phyloP scores from a whole-genome alignment of 2,329 filamentous ascomycete genomes.

The Colletotrichum tanaceti region DNA sequence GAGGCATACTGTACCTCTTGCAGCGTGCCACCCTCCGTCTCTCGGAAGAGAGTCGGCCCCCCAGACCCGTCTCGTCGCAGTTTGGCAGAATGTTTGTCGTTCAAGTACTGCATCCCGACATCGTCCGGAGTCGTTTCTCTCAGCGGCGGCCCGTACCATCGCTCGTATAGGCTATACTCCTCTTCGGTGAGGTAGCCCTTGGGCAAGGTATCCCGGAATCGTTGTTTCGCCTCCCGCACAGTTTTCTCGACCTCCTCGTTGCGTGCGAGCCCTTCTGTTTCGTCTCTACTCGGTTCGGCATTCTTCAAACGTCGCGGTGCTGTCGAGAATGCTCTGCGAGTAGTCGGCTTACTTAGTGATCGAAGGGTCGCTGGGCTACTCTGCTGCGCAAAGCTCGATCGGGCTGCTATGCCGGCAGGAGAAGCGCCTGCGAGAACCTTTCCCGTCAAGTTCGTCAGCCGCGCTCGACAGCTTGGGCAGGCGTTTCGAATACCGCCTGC shows the following conservation, averaged over 20 bases:
- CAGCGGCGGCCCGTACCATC: constrained; percentile 82
- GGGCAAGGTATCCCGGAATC: constrained; percentile 82
- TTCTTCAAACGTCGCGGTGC: neutral
- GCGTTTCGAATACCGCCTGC: constrained; percentile 36
- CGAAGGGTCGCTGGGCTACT: constrained; percentile 14
- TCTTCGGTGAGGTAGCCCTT: constrained; percentile 74
- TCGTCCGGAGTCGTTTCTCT: constrained; percentile 71
- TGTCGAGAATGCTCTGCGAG: constrained; percentile 25
- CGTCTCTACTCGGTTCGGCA: constrained; percentile 15
- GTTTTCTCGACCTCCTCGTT: constrained; percentile 65
- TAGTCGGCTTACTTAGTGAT: constrained; percentile 14
- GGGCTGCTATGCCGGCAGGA: neutral
- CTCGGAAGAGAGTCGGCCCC: constrained; percentile 60
- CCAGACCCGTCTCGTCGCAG: constrained; percentile 11
- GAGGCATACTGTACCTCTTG: constrained; percentile 69
- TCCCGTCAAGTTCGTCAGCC: constrained; percentile 13
- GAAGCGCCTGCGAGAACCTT: neutral
- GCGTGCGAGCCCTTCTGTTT: constrained; percentile 41
- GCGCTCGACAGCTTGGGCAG: constrained; percentile 37
- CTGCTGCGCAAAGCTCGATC: constrained; percentile 15
- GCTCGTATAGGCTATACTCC: constrained; percentile 80
- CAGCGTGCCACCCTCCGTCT: constrained; percentile 66
- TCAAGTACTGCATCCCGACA: constrained; percentile 58
- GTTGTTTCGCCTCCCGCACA: constrained; percentile 77
- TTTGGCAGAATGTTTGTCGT: constrained; percentile 9